Base-by-base conservation (phyloP, 208 protist genomes). In the Leishmania martiniquensis region DNA sequence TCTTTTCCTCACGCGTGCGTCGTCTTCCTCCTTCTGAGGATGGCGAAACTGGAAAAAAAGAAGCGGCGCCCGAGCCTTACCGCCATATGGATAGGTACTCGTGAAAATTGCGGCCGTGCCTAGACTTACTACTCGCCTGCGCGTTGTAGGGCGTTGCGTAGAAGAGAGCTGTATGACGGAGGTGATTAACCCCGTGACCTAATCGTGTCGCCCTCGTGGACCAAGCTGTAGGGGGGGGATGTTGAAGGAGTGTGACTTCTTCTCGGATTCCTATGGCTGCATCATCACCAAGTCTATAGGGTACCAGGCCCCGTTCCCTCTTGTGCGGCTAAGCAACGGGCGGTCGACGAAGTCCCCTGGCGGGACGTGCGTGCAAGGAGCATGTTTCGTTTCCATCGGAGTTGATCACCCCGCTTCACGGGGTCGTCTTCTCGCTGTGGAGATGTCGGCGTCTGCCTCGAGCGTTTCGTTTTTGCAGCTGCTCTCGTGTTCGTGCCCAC, bases 241-340 rank as follows among this genome's bases (percentile, higher is more conserved):
- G 79, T 45, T 69, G 25, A 80, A 74, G 37, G 76, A 87, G 20
- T 87, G 84, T 29, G 89, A 93, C 63, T 63, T 79, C n/a, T 93
- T 93, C 80, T 80, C 80, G 6, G 86, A 90, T 52, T 78, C 82
- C 25, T 93, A 88, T 75, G 82, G 81, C 70, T 93, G 89, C 67
- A 77, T 89, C 65, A 81, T 91, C n/a, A 83, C 76, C 22, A 63
- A 72, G 32, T 89, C 84, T 68, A 77, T 75, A 57, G 85, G 86
- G 25, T 93, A 89, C 44, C 83, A 86, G 74, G 78, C 81, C 22
- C 86, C 89, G 22, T 80, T 90, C n/a, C 89, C 89, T 2, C 60
- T 90, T 37, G 80, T 84, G 45, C 78, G 84, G 20, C 49, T 91
- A 9, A 72, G 79, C 72, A 78, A 80, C 42, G 79, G 79, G 17